These are phyloP conservation scores for Penicillium subrubescens DNA, from an alignment of 495 filamentous ascomycete genomes.

Conservation along the genomic window DNA sequence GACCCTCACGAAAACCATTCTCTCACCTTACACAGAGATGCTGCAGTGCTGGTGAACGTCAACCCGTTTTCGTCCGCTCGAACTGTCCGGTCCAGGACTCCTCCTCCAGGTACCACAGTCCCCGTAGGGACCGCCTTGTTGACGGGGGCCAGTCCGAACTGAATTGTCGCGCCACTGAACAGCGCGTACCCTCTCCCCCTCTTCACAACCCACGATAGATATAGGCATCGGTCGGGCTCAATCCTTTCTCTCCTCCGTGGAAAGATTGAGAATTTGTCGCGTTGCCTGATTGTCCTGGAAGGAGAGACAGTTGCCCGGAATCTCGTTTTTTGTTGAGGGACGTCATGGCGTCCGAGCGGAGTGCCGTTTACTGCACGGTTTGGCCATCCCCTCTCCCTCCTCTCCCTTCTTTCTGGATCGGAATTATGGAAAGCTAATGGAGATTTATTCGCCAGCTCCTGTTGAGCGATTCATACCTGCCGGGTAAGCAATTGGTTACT, in stretches of 20 bases:
- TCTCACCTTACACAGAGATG: constrained; percentile 18
- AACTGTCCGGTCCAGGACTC: constrained; percentile 19
- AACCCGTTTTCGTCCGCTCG: constrained; percentile 23
- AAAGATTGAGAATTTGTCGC: constrained; percentile 5
- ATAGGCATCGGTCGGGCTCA: constrained; percentile 9
- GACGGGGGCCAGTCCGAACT: constrained; percentile 21
- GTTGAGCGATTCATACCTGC: constrained; percentile 85
- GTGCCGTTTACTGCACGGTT: constrained; percentile 63
- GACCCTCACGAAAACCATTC: constrained; percentile 3
- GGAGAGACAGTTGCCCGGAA: not conserved
- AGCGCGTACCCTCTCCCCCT: not conserved
- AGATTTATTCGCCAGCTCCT: constrained; percentile 63
- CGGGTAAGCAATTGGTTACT: constrained; percentile 56
- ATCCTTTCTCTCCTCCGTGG: not conserved
- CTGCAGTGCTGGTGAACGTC: constrained; percentile 25
- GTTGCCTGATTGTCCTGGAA: constrained; percentile 4
- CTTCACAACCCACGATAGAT: constrained; percentile 17
- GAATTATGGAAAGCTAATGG: constrained; percentile 23
- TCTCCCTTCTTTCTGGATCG: not conserved
- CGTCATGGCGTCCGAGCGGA: constrained; percentile 37
- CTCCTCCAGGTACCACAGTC: constrained; percentile 30
- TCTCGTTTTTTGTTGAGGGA: constrained; percentile 12
- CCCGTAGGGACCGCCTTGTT: constrained; percentile 7
- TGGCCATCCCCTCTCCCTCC: constrained; percentile 15
- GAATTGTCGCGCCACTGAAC: constrained; percentile 14